Base-by-base conservation (phyloP, 495 filamentous ascomycete genomes). In the Pseudoneurospora amorphoporcata region DNA sequence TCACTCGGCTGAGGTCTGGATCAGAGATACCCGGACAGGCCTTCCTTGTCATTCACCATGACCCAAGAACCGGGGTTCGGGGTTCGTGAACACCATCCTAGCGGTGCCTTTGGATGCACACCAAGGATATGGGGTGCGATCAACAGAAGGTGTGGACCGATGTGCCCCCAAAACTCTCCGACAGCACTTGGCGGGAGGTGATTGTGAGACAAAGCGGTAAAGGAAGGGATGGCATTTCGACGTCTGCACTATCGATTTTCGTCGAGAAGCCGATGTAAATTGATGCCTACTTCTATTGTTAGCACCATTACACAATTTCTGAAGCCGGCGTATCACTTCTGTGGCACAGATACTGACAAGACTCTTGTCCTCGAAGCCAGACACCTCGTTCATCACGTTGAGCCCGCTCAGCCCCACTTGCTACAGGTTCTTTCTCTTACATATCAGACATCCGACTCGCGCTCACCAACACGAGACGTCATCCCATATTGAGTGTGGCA, bases 1-100 rank as follows among this genome's bases (percentile, higher is more conserved):
- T 61, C 29, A 17, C 53, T 61, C 29, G 53, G 53, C 14, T 61
- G 53, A 17, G 29, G 53, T 61, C 53, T 8, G 53, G 53, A 65
- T 87, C 86, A 71, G 83, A 81, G 29, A 84, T 84, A 73, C 84
- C 84, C n/a, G 75, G 69, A 14, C 86, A 88, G 9, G 69, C 61
- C 10, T 35, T 72, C 70, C 75, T 77, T 43, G 78, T 84, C 12
- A 53, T 81, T 47, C 76, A 83, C 76, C 76, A 76, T 39, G 29
- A 61, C 23, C 53, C 53, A 61, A 61, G 53, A 35, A 32, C 53
- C 53, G 53, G 53, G 53, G 53, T 61, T 35, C 53, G 29, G 53
- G 53, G 29, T 75, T 76, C n/a, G 39, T 77, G 29, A 72, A 73
- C 61, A 75, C 68, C 68, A 75, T 75, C 72, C 69, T 73, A 58